Base-by-base conservation (phyloP, 257 asterid genomes). In the Scutellaria barbata region DNA sequence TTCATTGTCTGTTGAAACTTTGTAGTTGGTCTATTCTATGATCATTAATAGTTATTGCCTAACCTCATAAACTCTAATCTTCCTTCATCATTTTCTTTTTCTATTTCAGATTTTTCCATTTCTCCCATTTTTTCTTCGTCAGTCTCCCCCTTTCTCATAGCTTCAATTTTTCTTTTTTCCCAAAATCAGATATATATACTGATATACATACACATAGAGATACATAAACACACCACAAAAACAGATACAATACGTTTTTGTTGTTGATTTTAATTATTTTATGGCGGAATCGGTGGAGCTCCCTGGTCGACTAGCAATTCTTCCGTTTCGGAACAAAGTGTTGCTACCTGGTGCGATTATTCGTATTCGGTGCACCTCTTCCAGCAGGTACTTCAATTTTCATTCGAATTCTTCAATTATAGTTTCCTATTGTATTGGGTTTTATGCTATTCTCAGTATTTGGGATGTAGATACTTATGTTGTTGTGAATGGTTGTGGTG, bases 271-370 rank as follows among this genome's bases (percentile, higher is more conserved):
- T 40, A 1, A 14, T 16, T 12, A 48, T 66, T 20, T 5, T 77
- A 93, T 94, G 99, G 95, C 93, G 84, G 98, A 94, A 73, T 86
- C 87, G 81, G 93, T 91, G 63, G 98, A 94, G 82, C 85, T 95
- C 58, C 99, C 99, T 62, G 79, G 84, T 74, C 92, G 99, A 68
- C 86, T 95, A 65, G 98, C 98, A 25, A 92, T 95, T 81, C 90
- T 95, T 22, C 98, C 98, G 1, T 95, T 95, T 66, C 85, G 97
- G 69, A 95, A 95, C 86, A 92, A 95, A 67, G 99, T 95, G 8
- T 78, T 95, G 74, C 85, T 95, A 63, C 99, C 99, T 30, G 99
- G 99, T 73, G 98, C 99, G 12, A 89, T 95, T 18, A 92, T 95
- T 79, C 92, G 98, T 59, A 92, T 95, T 77, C 93, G 99, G 37